Conservation (phyloP, 1,284 basidiomycete species). For the Gymnopus androsaceus region DNA sequence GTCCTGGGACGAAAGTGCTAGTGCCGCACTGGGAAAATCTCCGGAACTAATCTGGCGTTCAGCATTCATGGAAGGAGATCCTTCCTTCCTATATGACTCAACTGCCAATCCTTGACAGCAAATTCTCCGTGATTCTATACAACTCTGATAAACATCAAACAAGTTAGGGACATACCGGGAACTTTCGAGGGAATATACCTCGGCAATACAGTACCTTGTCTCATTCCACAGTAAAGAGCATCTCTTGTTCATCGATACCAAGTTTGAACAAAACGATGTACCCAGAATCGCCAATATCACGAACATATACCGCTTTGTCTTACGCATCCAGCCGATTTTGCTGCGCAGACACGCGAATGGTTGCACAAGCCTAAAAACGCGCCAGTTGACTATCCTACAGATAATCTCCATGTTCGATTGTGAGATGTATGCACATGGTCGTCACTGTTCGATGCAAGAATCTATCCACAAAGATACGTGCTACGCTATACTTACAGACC, state of each 20-base stretch:
- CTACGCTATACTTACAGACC: background rate
- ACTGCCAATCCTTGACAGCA: too few relatives aligned
- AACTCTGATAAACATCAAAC: too few relatives aligned
- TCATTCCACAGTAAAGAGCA: slow-evolving; percentile 9
- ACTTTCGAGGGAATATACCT: background rate
- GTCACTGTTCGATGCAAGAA: background rate
- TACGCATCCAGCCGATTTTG: slow-evolving; percentile 61
- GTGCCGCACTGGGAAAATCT: too few relatives aligned
- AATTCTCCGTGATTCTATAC: slow-evolving; percentile 50
- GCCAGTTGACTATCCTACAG: too few relatives aligned
- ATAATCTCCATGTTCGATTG: too few relatives aligned
- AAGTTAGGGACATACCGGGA: background rate
- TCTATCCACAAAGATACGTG: background rate
- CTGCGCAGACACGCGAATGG: too few relatives aligned
- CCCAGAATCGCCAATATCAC: slow-evolving; percentile 49
- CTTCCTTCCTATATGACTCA: too few relatives aligned
- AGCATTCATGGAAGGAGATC: too few relatives aligned
- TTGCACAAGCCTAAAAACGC: too few relatives aligned
- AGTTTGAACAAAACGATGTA: background rate
- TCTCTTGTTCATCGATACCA: slow-evolving; percentile 2
- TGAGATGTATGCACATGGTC: too few relatives aligned
- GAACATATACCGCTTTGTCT: slow-evolving; percentile 49
- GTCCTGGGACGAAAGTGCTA: too few relatives aligned
- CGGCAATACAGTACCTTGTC: slow-evolving; percentile 4
- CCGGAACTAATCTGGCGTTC: too few relatives aligned